phyloP scores from a whole-genome alignment of 352 stramenopile genomes.

The Peronospora farinosa region DNA sequence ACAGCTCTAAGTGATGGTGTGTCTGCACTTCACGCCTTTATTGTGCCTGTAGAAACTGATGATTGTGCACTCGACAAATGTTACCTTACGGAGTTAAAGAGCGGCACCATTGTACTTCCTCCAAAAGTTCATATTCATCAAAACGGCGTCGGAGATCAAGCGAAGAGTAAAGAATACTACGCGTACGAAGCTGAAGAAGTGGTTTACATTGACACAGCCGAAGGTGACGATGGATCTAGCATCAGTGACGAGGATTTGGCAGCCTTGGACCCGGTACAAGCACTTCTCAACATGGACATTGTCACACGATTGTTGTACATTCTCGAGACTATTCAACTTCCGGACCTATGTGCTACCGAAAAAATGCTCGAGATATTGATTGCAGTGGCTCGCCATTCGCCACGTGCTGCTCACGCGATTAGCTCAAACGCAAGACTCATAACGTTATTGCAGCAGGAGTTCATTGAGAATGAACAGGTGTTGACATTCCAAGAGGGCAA shows the following conservation, averaged over 20 bases:
- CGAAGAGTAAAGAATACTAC: neutral
- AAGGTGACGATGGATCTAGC: constrained; percentile 30
- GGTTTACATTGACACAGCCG: constrained; percentile 45
- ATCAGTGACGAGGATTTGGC: constrained; percentile 51
- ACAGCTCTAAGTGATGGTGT: constrained; percentile 43
- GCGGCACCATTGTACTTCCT: constrained; percentile 28
- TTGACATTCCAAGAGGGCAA: constrained; percentile 29
- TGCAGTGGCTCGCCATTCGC: constrained; percentile 44
- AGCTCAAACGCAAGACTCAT: constrained; percentile 41
- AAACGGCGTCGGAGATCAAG: constrained; percentile 7
- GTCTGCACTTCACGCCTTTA: constrained; percentile 45
- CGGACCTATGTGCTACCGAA: constrained; percentile 31
- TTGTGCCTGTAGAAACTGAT: constrained; percentile 31
- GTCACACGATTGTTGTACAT: constrained; percentile 44
- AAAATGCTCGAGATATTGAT: constrained; percentile 59
- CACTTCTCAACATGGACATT: constrained; percentile 53
- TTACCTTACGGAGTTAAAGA: constrained; percentile 23
- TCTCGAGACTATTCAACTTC: constrained; percentile 41
- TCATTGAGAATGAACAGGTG: constrained; percentile 46
- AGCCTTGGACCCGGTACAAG: constrained; percentile 50
- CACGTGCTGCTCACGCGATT: constrained; percentile 37
- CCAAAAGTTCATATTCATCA: constrained; percentile 37
- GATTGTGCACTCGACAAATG: neutral
- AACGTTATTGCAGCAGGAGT: constrained; percentile 40
- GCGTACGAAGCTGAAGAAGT: constrained; percentile 24